Conservation (phyloP, 345 rosid genomes). For the Brassica napus region Da-Ae NC_063450.1:34889001-34889500, state of each 20-base stretch:
- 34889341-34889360: background rate
- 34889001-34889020: background rate
- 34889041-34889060: background rate
- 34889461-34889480: background rate
- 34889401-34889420: background rate
- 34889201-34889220: background rate
- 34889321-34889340: background rate
- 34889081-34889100: background rate
- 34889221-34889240: background rate
- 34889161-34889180: background rate
- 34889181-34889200: background rate
- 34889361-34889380: background rate
- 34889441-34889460: background rate
- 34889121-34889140: background rate
- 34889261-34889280: conserved; percentile 1
- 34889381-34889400: background rate
- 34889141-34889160: background rate
- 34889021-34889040: too few species aligned
- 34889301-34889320: background rate
- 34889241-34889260: background rate
- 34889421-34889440: background rate
- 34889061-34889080: background rate
- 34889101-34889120: background rate
- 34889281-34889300: background rate
- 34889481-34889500: background rate